phyloP scores from a whole-genome alignment of 2,329 filamentous ascomycete genomes.

The Cercospora sp. region DNA sequence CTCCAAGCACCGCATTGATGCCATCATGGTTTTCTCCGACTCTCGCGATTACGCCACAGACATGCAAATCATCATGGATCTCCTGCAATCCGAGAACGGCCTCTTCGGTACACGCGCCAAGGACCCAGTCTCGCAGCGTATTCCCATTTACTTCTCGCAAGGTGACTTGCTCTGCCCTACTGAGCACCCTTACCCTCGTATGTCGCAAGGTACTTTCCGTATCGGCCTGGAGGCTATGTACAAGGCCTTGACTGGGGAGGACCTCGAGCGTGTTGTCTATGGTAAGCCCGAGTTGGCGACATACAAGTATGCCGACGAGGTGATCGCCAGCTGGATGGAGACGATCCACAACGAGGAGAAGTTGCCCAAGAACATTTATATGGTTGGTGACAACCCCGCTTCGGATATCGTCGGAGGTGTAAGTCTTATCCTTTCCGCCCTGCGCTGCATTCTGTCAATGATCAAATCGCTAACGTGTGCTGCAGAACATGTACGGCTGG shows the following conservation, averaged over 20 bases:
- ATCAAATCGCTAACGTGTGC: conserved; percentile 8
- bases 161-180: conserved; percentile 63
- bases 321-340: conserved; percentile 73
- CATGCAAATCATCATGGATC: conserved; percentile 74
- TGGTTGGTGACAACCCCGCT: conserved; percentile 74
- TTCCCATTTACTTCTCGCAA: conserved; percentile 74
- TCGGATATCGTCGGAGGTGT: conserved; percentile 70
- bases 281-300: conserved; percentile 73
- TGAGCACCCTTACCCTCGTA: conserved; percentile 59
- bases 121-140: conserved; percentile 65
- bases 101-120: conserved; percentile 64
- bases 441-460: neutral
- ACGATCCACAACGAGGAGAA: conserved; percentile 71
- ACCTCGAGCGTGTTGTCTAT: conserved; percentile 74
- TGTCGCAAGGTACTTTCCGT: conserved; percentile 75
- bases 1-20: conserved; percentile 69
- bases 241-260: conserved; percentile 66
- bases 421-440: conserved; percentile 8
- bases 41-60: conserved; percentile 73
- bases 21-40: conserved; percentile 74
- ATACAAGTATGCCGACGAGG: conserved; percentile 77
- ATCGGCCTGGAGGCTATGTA: conserved; percentile 74
- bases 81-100: conserved; percentile 68
- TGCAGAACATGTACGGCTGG: conserved; percentile 73
- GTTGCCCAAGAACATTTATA: conserved; percentile 70